Evolutionary conservation across 495 filamentous ascomycete species (phyloP).

Genomic region (Penicillium verhagenii): DNA sequence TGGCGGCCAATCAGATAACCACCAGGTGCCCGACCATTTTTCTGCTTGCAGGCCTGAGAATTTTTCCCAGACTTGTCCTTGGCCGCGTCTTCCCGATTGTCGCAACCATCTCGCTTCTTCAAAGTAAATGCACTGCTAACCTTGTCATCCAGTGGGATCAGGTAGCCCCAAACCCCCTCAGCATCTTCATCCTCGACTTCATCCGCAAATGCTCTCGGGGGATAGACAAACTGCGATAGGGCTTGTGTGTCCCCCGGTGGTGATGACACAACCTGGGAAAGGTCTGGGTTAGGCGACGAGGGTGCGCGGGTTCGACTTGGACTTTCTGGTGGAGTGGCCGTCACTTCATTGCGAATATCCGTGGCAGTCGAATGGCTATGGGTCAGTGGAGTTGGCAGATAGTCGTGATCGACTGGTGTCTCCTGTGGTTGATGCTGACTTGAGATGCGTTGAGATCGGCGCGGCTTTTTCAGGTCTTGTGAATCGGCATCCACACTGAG

Average conservation of each 20-base stretch:
- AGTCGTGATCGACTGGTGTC: constrained; percentile 60
- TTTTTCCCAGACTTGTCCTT: constrained; percentile 43
- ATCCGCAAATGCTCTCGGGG: constrained; percentile 69
- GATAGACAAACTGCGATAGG: constrained; percentile 75
- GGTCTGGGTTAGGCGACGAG: constrained; percentile 54
- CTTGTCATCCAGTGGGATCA: constrained; percentile 73
- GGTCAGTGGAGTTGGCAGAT: constrained; percentile 83
- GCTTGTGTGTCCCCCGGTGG: constrained; percentile 64
- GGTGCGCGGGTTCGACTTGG: constrained; percentile 55
- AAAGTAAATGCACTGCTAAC: constrained; percentile 72
- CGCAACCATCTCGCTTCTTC: constrained; percentile 65
- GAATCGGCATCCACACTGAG: constrained; percentile 37
- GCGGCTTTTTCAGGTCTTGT: constrained; percentile 50
- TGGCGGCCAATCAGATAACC: constrained; percentile 93
- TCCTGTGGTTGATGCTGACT: constrained; percentile 54
- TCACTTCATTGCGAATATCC: constrained; percentile 65
- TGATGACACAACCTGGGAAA: constrained; percentile 66
- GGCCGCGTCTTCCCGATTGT: constrained; percentile 36
- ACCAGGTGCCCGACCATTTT: constrained; percentile 56
- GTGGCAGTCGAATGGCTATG: constrained; percentile 62
- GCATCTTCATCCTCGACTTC: constrained; percentile 77
- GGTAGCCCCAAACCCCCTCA: constrained; percentile 94
- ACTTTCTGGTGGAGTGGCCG: constrained; percentile 67
- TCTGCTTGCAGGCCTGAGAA: constrained; percentile 29
- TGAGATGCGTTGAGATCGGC: constrained; percentile 52